Conservation (phyloP, 164 flowering plant genomes). For the Magnolia kwangsiensis region DNA sequence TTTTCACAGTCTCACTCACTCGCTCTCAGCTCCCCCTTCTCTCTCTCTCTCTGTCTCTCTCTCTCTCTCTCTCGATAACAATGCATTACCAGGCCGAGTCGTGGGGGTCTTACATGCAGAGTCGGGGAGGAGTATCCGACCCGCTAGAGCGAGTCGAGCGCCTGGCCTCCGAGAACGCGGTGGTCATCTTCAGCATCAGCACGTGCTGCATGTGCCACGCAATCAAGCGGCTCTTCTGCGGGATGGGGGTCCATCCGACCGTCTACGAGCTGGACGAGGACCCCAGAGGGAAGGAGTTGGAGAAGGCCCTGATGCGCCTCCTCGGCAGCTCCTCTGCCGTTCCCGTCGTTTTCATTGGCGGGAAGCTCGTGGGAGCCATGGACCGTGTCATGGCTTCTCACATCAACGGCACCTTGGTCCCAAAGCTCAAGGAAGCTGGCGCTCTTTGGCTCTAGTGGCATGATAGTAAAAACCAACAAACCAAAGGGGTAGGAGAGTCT, state of each 20-base stretch:
- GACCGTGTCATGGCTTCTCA: constrained; percentile 81
- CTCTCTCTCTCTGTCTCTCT: not conserved
- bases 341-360: constrained; percentile 81
- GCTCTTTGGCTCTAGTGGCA: constrained; percentile 68
- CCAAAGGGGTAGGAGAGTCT: not conserved
- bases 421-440: constrained; percentile 80
- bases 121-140: constrained; percentile 17
- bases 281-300: constrained; percentile 57
- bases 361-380: constrained; percentile 70
- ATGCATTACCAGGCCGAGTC: constrained; percentile 49
- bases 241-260: constrained; percentile 79
- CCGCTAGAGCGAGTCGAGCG: constrained; percentile 53
- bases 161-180: constrained; percentile 66
- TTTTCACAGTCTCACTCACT: constrained; percentile 16
- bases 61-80: not conserved
- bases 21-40: not conserved
- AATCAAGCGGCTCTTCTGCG: constrained; percentile 60
- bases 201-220: constrained; percentile 88
- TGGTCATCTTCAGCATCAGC: constrained; percentile 77
- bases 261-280: constrained; percentile 74
- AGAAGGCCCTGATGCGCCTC: constrained; percentile 42
- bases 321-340: constrained; percentile 38
- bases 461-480: not conserved
- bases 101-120: constrained; percentile 36
- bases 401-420: constrained; percentile 73